Conservation (phyloP, 352 stramenopile species). For the Globisporangium mamillatum region DNA sequence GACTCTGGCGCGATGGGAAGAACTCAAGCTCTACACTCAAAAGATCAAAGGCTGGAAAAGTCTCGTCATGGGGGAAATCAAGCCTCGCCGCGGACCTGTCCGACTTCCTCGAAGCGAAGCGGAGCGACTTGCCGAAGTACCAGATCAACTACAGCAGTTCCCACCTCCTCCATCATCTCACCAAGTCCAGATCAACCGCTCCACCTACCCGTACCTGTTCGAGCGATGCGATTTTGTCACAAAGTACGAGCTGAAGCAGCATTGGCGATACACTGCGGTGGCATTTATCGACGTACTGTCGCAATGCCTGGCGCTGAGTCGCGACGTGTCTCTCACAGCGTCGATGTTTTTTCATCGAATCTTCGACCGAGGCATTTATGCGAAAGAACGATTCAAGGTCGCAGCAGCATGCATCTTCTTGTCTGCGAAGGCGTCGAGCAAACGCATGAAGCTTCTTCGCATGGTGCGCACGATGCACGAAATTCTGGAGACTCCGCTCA, state of each 20-base stretch:
- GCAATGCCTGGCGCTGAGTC: slow-evolving; percentile 60
- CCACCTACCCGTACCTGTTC: slow-evolving; percentile 73
- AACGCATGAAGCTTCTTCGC: slow-evolving; percentile 84
- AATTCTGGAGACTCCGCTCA: slow-evolving; percentile 67
- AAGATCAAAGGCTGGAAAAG: slow-evolving; percentile 84
- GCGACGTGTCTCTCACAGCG: slow-evolving; percentile 69
- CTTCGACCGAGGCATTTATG: slow-evolving; percentile 81
- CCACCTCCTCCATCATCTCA: slow-evolving; percentile 43
- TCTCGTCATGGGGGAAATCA: slow-evolving; percentile 64
- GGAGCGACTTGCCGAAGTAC: slow-evolving; percentile 60
- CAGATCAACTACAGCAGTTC: slow-evolving; percentile 76
- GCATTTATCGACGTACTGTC: slow-evolving; percentile 81
- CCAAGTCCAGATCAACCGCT: slow-evolving; percentile 63
- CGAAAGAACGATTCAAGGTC: slow-evolving; percentile 77
- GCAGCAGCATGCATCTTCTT: slow-evolving; percentile 81
- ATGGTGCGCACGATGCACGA: slow-evolving; percentile 87
- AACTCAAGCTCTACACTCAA: slow-evolving; percentile 69
- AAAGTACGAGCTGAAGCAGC: slow-evolving; percentile 68
- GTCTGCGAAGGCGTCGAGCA: slow-evolving; percentile 76
- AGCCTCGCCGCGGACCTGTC: slow-evolving; percentile 50
- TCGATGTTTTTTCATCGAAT: slow-evolving; percentile 80
- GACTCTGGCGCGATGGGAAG: slow-evolving; percentile 82
- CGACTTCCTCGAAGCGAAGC: slow-evolving; percentile 58
- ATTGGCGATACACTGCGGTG: slow-evolving; percentile 78
- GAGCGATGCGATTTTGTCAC: slow-evolving; percentile 58